Evolutionary conservation across 192 early-diverging fungal genomes (phyloP).

Genomic region (Podila verticillata): DNA sequence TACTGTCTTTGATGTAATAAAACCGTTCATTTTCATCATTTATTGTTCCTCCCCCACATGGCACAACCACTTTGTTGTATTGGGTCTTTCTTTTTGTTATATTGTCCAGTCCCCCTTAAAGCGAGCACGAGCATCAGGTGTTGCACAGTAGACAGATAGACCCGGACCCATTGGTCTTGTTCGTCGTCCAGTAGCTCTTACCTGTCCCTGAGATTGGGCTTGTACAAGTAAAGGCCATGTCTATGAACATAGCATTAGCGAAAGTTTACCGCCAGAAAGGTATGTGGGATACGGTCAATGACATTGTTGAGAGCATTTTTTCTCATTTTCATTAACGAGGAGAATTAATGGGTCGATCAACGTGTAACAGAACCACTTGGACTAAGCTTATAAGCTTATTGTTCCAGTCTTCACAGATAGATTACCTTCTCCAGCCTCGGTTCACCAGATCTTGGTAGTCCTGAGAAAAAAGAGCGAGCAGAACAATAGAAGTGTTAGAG

Average conservation of each 20-base stretch:
- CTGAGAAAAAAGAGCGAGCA: background rate
- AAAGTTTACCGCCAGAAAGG: background rate
- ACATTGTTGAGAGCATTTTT: background rate
- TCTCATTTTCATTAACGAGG: background rate
- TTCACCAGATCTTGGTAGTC: constrained; percentile 46
- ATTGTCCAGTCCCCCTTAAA: no score
- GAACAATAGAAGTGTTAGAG: background rate
- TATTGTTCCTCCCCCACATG: no score
- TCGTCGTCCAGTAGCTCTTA: constrained; percentile 3
- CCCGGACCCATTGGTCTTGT: background rate
- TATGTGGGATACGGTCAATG: background rate
- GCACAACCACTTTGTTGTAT: no score
- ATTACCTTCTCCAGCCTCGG: constrained; percentile 43
- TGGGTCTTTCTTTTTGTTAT: no score
- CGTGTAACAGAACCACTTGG: no score
- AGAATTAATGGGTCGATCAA: no score
- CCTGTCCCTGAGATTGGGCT: constrained; percentile 48
- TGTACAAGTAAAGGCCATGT: constrained; percentile 46
- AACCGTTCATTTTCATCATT: background rate
- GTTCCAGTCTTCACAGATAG: no score
- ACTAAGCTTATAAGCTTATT: no score
- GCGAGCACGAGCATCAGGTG: no score
- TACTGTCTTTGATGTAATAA: no score
- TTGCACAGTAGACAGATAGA: background rate
- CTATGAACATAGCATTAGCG: constrained; percentile 5